Base-by-base conservation (phyloP, 495 filamentous ascomycete species). In the Thermochaetoides thermophila region DNA sequence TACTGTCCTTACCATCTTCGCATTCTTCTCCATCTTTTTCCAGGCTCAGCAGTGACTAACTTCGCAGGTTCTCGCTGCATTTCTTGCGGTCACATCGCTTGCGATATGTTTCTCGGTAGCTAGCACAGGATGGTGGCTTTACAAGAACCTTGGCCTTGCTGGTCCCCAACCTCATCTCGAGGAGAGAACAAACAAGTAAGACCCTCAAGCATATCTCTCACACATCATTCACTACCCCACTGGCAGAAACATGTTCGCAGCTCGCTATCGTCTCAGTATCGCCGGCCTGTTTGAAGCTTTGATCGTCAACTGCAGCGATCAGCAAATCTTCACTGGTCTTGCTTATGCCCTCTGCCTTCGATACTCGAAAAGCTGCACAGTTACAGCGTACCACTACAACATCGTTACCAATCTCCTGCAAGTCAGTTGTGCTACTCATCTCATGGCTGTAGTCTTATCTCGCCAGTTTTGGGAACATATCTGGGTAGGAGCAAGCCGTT, bases 381-480 rank as follows among this genome's bases (percentile, higher is more conserved):
- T 61, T 32, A 57, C 53, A 11, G 53, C 55, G 7, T 61, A 61
- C 35, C 58, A 61, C 42, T 61, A 60, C 43, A 53, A 60, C 29
- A 46, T 61, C 37, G 48, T 61, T 2, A 44, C 46, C 12, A 60
- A 61, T 33, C 50, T 56, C 34, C 41, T 61, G 34, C 46, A 60
- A 11, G 43, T 61, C 29, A 57, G 52, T 12, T 56, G 54, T 20
- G 57, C 52, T 10, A 61, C 56, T 7, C 57, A 61, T 24, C 42
- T 61, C 13, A 35, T 54, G 26, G 49, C 57, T 11, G 39, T 60
- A 9, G 55, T 46, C 24, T 37, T 57, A 25, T 43, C 59, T 16
- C 39, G 42, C 5, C 43, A 52, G 32, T 61, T 58, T 38, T 58
- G 55, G 55, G 35, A 39, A n/a, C 49, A 55, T 24, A 46, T 45